Evolutionary conservation across 2,329 filamentous ascomycete genomes (phyloP).

Genomic region (Davidsoniella virescens): DNA sequence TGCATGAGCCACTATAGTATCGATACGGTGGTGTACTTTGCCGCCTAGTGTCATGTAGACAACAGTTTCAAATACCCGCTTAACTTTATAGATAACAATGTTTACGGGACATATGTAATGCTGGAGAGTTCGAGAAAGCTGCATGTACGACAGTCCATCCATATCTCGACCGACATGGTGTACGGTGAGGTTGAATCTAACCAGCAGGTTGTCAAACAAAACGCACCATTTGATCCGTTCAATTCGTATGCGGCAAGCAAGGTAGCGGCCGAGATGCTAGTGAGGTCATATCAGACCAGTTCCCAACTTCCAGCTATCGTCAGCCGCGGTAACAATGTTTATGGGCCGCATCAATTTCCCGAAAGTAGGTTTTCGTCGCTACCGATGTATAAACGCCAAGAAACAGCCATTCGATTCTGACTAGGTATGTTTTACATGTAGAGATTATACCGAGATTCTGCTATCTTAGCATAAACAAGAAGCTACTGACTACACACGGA

Average conservation of each 20-base stretch:
- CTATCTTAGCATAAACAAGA: constrained; percentile 48
- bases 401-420: constrained; percentile 5
- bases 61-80: constrained; percentile 71
- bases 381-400: background rate
- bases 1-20: constrained; percentile 56
- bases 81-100: constrained; percentile 66
- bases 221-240: constrained; percentile 59
- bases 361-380: constrained; percentile 43
- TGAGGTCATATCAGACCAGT: constrained; percentile 73
- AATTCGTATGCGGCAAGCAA: constrained; percentile 73
- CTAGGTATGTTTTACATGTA: constrained; percentile 21
- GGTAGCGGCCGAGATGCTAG: constrained; percentile 69
- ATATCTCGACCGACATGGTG: constrained; percentile 73
- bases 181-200: constrained; percentile 65
- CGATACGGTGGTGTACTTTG: constrained; percentile 71
- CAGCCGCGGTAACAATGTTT: constrained; percentile 71
- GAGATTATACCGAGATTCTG: constrained; percentile 76
- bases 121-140: constrained; percentile 61
- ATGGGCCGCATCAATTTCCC: constrained; percentile 69
- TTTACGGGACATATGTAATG: constrained; percentile 69
- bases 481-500: constrained; percentile 58
- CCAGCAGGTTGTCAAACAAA: constrained; percentile 55
- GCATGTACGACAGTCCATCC: constrained; percentile 56
- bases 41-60: constrained; percentile 73
- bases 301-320: constrained; percentile 69